These are phyloP conservation scores for Aspergillus transmontanensis DNA, from an alignment of 2,329 filamentous ascomycete species.

Conservation along the genomic window DNA sequence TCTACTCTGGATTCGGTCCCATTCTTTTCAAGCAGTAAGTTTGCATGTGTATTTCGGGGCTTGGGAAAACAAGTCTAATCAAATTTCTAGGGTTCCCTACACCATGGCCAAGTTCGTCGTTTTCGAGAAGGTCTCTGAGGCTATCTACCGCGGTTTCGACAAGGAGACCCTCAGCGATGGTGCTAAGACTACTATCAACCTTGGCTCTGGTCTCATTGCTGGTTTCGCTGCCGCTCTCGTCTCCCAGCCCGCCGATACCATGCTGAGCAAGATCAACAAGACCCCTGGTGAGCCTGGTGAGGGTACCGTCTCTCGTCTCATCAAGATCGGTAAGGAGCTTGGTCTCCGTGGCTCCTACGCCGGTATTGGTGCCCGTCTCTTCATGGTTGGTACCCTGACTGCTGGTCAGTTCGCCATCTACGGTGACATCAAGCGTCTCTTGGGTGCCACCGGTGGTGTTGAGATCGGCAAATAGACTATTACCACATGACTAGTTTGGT, in stretches of 20 bases:
- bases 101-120: conserved; percentile 96
- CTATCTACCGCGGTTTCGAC: conserved; percentile 68
- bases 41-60: background rate
- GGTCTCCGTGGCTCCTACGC: conserved; percentile 75
- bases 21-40: conserved; percentile 81
- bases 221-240: conserved; percentile 85
- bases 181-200: conserved; percentile 78
- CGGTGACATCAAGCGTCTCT: conserved; percentile 69
- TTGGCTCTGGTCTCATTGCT: conserved; percentile 81
- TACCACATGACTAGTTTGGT: conserved; percentile 20
- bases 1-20: conserved; percentile 90
- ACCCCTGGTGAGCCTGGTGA: conserved; percentile 84
- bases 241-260: conserved; percentile 89
- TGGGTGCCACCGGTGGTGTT: conserved; percentile 74
- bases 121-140: conserved; percentile 83
- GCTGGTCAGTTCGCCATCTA: conserved; percentile 90
- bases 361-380: conserved; percentile 78
- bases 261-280: conserved; percentile 97
- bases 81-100: conserved; percentile 71
- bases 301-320: conserved; percentile 74
- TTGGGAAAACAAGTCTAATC: background rate
- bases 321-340: conserved; percentile 88
- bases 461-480: conserved; percentile 60
- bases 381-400: conserved; percentile 75
- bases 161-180: conserved; percentile 69